phyloP scores from a whole-genome alignment of 495 filamentous ascomycete genomes.

The Rusavskia elegans region DNA sequence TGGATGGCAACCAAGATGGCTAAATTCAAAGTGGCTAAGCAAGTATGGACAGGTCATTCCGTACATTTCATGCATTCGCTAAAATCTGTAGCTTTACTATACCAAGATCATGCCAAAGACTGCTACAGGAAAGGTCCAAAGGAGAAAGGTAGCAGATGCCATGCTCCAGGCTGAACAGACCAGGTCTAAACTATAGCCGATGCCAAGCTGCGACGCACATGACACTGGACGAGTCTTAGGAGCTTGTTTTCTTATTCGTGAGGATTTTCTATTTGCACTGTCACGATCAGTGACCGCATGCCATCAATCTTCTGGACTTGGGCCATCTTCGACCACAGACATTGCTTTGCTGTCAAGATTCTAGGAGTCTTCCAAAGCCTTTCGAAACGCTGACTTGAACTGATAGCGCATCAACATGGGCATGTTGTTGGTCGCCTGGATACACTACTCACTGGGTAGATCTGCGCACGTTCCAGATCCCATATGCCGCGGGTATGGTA shows the following conservation, averaged over 20 bases:
- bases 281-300: too few species aligned
- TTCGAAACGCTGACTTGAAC: constrained; percentile 5
- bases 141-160: constrained; percentile 61
- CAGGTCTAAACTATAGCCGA: constrained; percentile 24
- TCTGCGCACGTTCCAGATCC: constrained; percentile 61
- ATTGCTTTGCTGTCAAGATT: too few species aligned
- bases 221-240: background rate
- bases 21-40: constrained; percentile 76
- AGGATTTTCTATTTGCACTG: too few species aligned
- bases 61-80: background rate
- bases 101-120: constrained; percentile 74
- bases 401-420: background rate
- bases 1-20: constrained; percentile 54
- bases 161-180: constrained; percentile 43
- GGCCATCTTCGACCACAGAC: too few species aligned
- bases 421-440: background rate
- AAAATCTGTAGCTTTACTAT: constrained; percentile 45
- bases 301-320: too few species aligned
- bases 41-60: constrained; percentile 29
- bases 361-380: background rate
- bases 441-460: constrained; percentile 26
- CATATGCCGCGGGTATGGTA: constrained; percentile 60
- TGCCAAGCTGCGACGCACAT: too few species aligned
- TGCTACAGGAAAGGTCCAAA: constrained; percentile 76
- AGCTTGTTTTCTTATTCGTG: too few species aligned